phyloP scores from a whole-genome alignment of 148 eudicot genomes.

The Camellia granthamiana region DNA sequence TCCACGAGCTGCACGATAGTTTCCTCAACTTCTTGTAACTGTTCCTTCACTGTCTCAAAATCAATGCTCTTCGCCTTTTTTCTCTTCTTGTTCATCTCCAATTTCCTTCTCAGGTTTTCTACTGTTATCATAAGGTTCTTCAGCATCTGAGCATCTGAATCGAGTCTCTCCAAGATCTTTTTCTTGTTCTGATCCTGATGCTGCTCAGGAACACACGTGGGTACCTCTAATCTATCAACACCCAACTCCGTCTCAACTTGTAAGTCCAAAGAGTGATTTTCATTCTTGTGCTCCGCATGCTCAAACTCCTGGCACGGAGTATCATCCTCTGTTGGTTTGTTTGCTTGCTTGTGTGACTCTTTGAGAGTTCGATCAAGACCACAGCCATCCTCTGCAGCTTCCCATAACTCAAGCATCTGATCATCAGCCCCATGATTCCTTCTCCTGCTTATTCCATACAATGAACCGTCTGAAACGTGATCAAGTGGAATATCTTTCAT shows the following conservation, averaged over 20 bases:
- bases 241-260: conserved; percentile 68
- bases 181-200: conserved; percentile 37
- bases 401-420: conserved; percentile 85
- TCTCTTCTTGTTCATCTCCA: conserved; percentile 46
- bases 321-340: conserved; percentile 28
- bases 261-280: conserved; percentile 39
- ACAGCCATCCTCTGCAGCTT: conserved; percentile 48
- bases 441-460: conserved; percentile 36
- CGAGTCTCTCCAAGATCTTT: conserved; percentile 53
- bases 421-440: conserved; percentile 46
- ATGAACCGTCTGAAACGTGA: conserved; percentile 52
- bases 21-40: conserved; percentile 66
- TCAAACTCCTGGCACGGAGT: conserved; percentile 26
- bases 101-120: conserved; percentile 54
- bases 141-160: conserved; percentile 66
- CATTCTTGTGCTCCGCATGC: conserved; percentile 17
- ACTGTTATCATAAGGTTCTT: conserved; percentile 46
- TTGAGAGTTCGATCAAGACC: conserved; percentile 24
- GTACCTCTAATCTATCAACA: conserved; percentile 56
- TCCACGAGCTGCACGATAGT: conserved; percentile 52
- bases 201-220: conserved; percentile 24
- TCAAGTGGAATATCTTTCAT: conserved; percentile 95
- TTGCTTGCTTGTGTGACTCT: conserved; percentile 30
- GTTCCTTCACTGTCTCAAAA: conserved; percentile 48
- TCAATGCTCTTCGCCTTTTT: conserved; percentile 46